Evolutionary conservation across 2,329 filamentous ascomycete species (phyloP), one percentile per base, ranked within the genome.

Genomic region (Claviceps sorghi): DNA sequence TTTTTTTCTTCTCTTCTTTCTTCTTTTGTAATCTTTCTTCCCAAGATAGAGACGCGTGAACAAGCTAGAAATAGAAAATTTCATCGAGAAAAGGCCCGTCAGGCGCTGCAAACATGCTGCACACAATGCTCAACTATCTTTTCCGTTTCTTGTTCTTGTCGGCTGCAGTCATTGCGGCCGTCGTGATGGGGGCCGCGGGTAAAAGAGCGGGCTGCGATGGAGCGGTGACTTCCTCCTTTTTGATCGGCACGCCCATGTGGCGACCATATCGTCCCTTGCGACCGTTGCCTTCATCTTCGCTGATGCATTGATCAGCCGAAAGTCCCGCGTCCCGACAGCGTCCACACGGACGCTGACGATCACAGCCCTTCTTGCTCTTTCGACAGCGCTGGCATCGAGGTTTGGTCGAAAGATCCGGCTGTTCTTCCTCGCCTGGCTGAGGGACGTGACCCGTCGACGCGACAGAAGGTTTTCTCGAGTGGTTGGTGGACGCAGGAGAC

Each of bases 361-460:
- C 93, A 65, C 93, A 98, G 13, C 93, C 93, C 72, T 98, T 98
- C 77, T 98, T 98, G 72, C 91, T 97, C 80, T 98, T 98, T 62
- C 93, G 86, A 76, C 93, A 98, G 54, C 93, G 86, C 68, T 98
- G 93, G 74, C 93, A 98, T 57, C 93, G 89, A 53, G 93, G 93
- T 71, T 97, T 96, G 58, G 86, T 90, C 0, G 91, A 96, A 21
- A 97, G 73, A 61, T 98, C 91, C 3, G 90, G 93, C 48, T 95
- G 75, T 53, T 96, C 90, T 58, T 96, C 90, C 58, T 95, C 67
- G 58, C 89, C 88, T 34, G 75, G 73, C 8, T 72, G 71, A 5
- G 74, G 69, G 47, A 73, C 58, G 40, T 67, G 62, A 15, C 66
- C 66, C 15, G 68, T 69, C 15, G 87, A 88, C 11, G 82, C 77